phyloP scores from a whole-genome alignment of 345 rosid species.

The Salix koriyanagi region DNA sequence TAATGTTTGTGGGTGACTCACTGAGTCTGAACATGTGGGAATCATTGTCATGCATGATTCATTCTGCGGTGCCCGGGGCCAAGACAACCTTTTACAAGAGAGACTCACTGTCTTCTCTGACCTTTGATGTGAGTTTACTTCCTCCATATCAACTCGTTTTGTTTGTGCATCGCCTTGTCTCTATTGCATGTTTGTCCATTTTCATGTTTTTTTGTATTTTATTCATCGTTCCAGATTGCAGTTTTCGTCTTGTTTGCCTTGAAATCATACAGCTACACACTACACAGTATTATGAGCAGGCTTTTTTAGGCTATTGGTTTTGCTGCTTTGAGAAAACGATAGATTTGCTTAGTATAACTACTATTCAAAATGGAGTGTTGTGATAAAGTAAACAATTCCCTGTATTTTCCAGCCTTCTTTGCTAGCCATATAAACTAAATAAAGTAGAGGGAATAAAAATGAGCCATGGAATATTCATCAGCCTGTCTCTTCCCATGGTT shows the following conservation, averaged over 20 bases:
- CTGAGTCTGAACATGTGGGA: slow-evolving; percentile 99
- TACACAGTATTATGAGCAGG: neutral
- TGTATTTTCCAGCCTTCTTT: neutral
- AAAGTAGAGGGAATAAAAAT: neutral
- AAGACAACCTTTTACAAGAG: slow-evolving; percentile 43
- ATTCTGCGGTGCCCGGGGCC: slow-evolving; percentile 76
- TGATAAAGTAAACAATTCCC: neutral
- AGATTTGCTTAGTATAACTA: neutral
- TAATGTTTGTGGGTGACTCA: slow-evolving; percentile 98
- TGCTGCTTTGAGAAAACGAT: neutral
- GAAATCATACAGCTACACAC: neutral
- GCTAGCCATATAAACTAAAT: neutral
- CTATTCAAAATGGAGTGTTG: neutral
- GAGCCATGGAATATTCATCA: too few species aligned
- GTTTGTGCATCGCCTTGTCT: neutral
- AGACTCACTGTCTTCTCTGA: slow-evolving; percentile 52
- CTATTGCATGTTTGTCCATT: slow-evolving; percentile 11
- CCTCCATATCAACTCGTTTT: neutral
- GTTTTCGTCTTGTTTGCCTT: neutral
- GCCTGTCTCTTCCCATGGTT: too few species aligned
- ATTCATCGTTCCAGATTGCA: neutral
- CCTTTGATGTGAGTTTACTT: slow-evolving; percentile 52
- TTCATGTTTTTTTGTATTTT: neutral
- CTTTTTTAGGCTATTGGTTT: neutral
- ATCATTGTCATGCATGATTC: slow-evolving; percentile 85